These are phyloP conservation scores for Acrocalymma vagum DNA, from an alignment of 2,329 filamentous ascomycete genomes.

Conservation along the genomic window DNA sequence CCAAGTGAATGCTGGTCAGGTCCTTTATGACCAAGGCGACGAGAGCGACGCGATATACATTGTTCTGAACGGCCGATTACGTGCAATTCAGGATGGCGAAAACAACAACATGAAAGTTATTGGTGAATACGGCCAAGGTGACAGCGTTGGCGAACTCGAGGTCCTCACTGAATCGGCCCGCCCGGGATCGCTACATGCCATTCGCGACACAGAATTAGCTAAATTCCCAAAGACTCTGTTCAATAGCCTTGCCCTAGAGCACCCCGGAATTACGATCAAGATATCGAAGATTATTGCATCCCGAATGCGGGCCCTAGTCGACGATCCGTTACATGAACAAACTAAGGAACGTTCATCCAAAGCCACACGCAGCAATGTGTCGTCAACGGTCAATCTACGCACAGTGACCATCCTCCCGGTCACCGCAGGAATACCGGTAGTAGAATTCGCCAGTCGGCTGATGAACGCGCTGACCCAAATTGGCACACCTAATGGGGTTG, in stretches of 20 bases:
- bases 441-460: constrained; percentile 91
- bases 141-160: constrained; percentile 96
- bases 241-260: constrained; percentile 96
- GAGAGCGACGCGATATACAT: constrained; percentile 99
- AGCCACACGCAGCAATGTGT: constrained; percentile 68
- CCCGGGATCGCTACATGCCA: constrained; percentile 92
- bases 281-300: constrained; percentile 98
- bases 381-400: constrained; percentile 88
- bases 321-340: constrained; percentile 76
- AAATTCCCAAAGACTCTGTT: constrained; percentile 96
- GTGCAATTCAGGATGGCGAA: constrained; percentile 82
- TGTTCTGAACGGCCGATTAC: constrained; percentile 89
- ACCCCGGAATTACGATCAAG: constrained; percentile 98
- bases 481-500: constrained; percentile 87
- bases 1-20: constrained; percentile 92
- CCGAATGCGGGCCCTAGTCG: constrained; percentile 87
- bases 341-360: constrained; percentile 68
- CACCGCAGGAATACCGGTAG: constrained; percentile 88
- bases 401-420: constrained; percentile 94
- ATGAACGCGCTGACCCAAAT: constrained; percentile 90
- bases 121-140: constrained; percentile 94
- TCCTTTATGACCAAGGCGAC: constrained; percentile 91
- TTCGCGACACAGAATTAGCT: constrained; percentile 93
- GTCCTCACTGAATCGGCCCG: constrained; percentile 93
- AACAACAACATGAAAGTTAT: constrained; percentile 85